A percentile compares a stretch with the other conserved stretches of the same genome.
These are phyloP conservation scores for Acanthamoeba triangularis DNA, from an alignment of 208 protist species.

Conservation along the genomic window DNA sequence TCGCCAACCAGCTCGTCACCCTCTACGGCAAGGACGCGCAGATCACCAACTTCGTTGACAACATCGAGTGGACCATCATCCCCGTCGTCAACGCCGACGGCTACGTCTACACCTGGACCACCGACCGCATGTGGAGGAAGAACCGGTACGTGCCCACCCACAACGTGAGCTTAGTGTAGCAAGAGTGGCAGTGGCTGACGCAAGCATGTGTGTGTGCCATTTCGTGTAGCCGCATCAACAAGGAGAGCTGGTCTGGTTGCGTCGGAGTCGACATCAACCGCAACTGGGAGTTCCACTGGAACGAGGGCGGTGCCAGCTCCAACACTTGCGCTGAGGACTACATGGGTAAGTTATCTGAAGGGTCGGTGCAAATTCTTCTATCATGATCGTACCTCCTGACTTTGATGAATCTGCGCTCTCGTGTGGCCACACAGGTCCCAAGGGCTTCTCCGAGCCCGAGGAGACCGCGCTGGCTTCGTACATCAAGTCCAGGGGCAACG, in stretches of 20 bases:
- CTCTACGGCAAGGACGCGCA: slow-evolving; percentile 66
- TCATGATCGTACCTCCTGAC: too few species aligned
- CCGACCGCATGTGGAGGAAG: slow-evolving; percentile 84
- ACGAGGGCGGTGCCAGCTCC: slow-evolving; percentile 64
- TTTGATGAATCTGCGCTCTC: neutral
- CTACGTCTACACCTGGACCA: slow-evolving; percentile 84
- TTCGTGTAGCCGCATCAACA: neutral
- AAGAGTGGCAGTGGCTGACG: neutral
- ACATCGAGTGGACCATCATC: slow-evolving; percentile 78
- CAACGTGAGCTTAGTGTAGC: neutral
- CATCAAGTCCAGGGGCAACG: slow-evolving; percentile 55
- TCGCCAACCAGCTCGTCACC: slow-evolving; percentile 77
- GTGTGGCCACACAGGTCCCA: neutral
- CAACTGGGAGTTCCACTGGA: slow-evolving; percentile 84
- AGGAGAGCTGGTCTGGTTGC: slow-evolving; percentile 51
- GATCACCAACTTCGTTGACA: slow-evolving; percentile 62
- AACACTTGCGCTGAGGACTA: slow-evolving; percentile 81
- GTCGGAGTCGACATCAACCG: slow-evolving; percentile 84
- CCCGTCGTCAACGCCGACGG: slow-evolving; percentile 84
- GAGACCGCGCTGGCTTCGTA: slow-evolving; percentile 22
- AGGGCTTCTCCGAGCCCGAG: slow-evolving; percentile 15
- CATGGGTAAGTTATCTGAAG: slow-evolving; percentile 70
- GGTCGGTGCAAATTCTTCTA: neutral
- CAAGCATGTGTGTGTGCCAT: neutral
- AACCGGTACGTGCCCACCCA: slow-evolving; percentile 65